Evolutionary conservation across 768 basidiomycete species (phyloP).

Genomic region (Kwoniella heveanensis): DNA sequence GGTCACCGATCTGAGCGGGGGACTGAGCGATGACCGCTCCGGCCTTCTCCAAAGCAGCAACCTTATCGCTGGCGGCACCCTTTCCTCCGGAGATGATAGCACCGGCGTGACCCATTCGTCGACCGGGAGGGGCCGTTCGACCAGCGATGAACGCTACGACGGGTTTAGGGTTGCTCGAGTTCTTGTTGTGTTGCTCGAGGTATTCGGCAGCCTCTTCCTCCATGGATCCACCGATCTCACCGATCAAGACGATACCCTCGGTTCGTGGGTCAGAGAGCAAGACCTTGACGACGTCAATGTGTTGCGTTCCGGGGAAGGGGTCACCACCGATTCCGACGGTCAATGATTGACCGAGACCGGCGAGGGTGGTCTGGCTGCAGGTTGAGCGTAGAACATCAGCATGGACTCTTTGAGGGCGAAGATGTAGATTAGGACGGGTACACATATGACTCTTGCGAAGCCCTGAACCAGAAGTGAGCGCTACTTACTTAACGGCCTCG

Average conservation of each 20-base stretch:
- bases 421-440: neutral
- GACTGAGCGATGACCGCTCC: constrained; percentile 92
- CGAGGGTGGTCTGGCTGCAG: constrained; percentile 80
- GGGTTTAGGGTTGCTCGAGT: constrained; percentile 80
- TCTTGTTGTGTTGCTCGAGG: constrained; percentile 89
- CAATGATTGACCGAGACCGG: constrained; percentile 92
- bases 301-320: constrained; percentile 68
- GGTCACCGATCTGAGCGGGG: constrained; percentile 87
- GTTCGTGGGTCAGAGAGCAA: constrained; percentile 93
- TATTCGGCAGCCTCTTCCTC: constrained; percentile 99
- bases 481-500: constrained; percentile 76
- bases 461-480: no score
- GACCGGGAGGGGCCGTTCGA: constrained; percentile 92
- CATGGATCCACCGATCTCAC: constrained; percentile 98
- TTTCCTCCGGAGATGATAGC: constrained; percentile 98
- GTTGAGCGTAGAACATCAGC: neutral
- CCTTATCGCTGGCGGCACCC: constrained; percentile 94
- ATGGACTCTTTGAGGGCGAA: no score
- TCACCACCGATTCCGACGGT: constrained; percentile 94
- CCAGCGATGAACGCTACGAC: constrained; percentile 98
- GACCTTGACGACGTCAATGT: constrained; percentile 92
- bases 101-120: constrained; percentile 98
- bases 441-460: no score
- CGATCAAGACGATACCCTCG: constrained; percentile 95
- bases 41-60: constrained; percentile 74